Evolutionary conservation across 495 filamentous ascomycete genomes (phyloP).

Genomic region (Hypoxylon fragiforme): DNA sequence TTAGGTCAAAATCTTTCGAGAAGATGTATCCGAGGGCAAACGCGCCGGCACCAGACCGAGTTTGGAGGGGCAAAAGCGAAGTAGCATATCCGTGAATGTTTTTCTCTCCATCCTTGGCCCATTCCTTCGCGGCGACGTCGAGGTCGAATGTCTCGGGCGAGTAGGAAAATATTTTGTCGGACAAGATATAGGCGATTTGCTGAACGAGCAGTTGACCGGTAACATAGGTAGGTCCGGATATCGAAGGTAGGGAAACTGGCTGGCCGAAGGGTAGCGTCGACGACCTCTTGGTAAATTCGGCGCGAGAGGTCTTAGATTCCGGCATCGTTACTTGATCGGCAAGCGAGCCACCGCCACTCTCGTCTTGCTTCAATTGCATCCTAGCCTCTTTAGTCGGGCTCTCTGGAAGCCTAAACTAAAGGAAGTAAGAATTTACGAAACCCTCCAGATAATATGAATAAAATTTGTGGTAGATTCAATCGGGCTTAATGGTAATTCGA

Average conservation of each 20-base stretch:
- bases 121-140: slow-evolving; percentile 76
- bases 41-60: slow-evolving; percentile 83
- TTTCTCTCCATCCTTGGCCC: slow-evolving; percentile 64
- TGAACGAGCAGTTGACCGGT: slow-evolving; percentile 91
- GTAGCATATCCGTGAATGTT: slow-evolving; percentile 85
- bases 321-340: slow-evolving; percentile 33
- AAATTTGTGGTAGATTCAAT: slow-evolving; percentile 13
- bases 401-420: slow-evolving; percentile 20
- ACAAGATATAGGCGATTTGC: slow-evolving; percentile 90
- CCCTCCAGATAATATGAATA: slow-evolving; percentile 30
- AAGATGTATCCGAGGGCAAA: slow-evolving; percentile 97
- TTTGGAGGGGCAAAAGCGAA: slow-evolving; percentile 77
- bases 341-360: slow-evolving; percentile 26
- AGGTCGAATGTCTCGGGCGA: slow-evolving; percentile 91
- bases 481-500: no score
- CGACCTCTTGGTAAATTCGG: slow-evolving; percentile 48
- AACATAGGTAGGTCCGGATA: slow-evolving; percentile 86
- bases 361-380: slow-evolving; percentile 33
- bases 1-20: slow-evolving; percentile 88
- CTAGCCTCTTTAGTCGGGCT: slow-evolving; percentile 13
- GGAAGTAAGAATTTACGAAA: slow-evolving; percentile 25
- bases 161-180: slow-evolving; percentile 95
- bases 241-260: slow-evolving; percentile 60
- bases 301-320: slow-evolving; percentile 33
- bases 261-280: slow-evolving; percentile 67